These are phyloP conservation scores for Globisporangium uncinulatum DNA, from an alignment of 352 stramenopile genomes.

Conservation along the genomic window DNA sequence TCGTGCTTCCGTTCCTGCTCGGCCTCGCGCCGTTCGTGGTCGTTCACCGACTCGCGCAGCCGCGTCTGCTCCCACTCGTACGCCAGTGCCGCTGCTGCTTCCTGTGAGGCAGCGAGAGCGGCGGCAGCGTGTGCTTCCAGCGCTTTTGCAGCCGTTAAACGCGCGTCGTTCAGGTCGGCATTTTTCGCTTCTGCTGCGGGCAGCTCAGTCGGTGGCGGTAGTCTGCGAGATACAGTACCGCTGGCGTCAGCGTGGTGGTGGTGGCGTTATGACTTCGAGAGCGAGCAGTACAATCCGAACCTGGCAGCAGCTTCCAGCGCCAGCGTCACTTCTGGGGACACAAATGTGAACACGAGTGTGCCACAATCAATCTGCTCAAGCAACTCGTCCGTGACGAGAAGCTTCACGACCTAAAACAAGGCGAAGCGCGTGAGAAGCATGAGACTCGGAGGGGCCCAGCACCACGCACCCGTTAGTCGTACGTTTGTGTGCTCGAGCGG, in stretches of 20 bases:
- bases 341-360: constrained; percentile 38
- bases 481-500: constrained; percentile 54
- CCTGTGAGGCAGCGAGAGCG: constrained; percentile 18
- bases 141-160: background rate
- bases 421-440: background rate
- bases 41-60: constrained; percentile 19
- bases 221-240: too few species aligned
- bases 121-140: constrained; percentile 10
- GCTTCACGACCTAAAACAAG: constrained; percentile 28
- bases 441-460: background rate
- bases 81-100: constrained; percentile 18
- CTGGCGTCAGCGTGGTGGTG: too few species aligned
- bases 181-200: background rate
- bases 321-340: constrained; percentile 10
- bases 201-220: background rate
- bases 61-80: constrained; percentile 22
- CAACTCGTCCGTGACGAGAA: constrained; percentile 54
- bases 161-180: constrained; percentile 1
- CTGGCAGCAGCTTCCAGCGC: background rate
- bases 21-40: constrained; percentile 20
- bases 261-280: background rate
- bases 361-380: constrained; percentile 30
- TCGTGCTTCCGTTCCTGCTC: constrained; percentile 22
- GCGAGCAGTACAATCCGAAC: background rate
- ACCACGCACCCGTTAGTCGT: constrained; percentile 5